phyloP scores from a whole-genome alignment of 352 stramenopile species.

The Halophytophthora polymorphica region DNA sequence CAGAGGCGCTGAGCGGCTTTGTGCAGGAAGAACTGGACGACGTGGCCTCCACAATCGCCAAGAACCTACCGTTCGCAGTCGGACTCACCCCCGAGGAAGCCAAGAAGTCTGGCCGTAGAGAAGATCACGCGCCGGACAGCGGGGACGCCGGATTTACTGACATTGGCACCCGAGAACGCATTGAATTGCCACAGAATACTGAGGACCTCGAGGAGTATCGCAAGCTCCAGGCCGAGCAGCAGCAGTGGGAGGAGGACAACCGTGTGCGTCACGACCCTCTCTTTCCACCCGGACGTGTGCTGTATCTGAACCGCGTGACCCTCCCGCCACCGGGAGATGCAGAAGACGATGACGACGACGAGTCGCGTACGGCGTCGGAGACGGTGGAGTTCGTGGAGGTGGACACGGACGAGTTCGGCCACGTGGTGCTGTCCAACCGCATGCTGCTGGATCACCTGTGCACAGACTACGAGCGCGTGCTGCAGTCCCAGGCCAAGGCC shows the following conservation, averaged over 20 bases:
- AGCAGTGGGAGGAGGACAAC: slow-evolving; percentile 25
- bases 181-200: slow-evolving; percentile 15
- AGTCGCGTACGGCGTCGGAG: slow-evolving; percentile 12
- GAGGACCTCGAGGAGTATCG: slow-evolving; percentile 16
- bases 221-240: slow-evolving; percentile 18
- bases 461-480: slow-evolving; percentile 72
- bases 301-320: slow-evolving; percentile 58
- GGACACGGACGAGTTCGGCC: slow-evolving; percentile 62
- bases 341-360: slow-evolving; percentile 3
- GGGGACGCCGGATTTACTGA: slow-evolving; percentile 17
- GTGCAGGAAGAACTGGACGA: slow-evolving; percentile 49
- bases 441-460: slow-evolving; percentile 88
- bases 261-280: slow-evolving; percentile 48
- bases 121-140: background rate
- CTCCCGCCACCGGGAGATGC: slow-evolving; percentile 7
- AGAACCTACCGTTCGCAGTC: slow-evolving; percentile 23
- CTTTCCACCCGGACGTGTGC: slow-evolving; percentile 64
- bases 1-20: slow-evolving; percentile 34
- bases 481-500: slow-evolving; percentile 26
- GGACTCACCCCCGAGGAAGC: slow-evolving; percentile 6
- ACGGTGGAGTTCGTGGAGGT: slow-evolving; percentile 64
- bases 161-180: slow-evolving; percentile 13
- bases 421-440: slow-evolving; percentile 72
- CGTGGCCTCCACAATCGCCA: slow-evolving; percentile 25
- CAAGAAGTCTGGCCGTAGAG: background rate